phyloP scores from a whole-genome alignment of 306 rosid genomes.

The Casuarina equisetifolia region DNA sequence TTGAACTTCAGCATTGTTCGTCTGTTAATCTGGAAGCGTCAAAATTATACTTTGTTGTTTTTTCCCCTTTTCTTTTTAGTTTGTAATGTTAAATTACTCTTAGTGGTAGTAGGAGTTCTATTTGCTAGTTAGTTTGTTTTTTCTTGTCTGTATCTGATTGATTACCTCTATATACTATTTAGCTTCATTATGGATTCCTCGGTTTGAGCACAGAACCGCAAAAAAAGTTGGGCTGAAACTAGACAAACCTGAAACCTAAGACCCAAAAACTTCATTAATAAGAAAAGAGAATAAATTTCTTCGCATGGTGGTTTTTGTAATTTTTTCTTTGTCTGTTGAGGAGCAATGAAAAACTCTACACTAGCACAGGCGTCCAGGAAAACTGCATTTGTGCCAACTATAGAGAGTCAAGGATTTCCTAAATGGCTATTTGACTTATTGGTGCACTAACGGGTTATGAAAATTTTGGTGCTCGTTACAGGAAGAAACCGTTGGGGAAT shows the following conservation, averaged over 20 bases:
- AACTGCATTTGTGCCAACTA: not conserved
- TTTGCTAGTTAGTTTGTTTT: too few relatives aligned
- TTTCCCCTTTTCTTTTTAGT: not conserved
- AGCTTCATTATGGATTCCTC: not conserved
- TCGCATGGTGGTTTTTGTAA: not conserved
- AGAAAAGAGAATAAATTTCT: not conserved
- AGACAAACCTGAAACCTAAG: too few relatives aligned
- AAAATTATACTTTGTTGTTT: not conserved
- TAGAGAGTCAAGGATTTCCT: not conserved
- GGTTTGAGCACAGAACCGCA: not conserved
- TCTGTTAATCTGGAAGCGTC: not conserved
- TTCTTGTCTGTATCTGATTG: not conserved
- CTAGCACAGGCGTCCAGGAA: too few relatives aligned
- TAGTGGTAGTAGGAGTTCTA: not conserved
- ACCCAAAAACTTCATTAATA: too few relatives aligned
- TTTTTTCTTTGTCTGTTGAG: not conserved
- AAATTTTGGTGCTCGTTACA: conserved; percentile 29
- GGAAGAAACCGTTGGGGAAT: conserved; percentile 89
- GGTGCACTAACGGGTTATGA: not conserved
- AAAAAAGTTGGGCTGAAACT: too few relatives aligned
- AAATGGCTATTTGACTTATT: not conserved
- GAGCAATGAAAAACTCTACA: not conserved
- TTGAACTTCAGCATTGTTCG: not conserved
- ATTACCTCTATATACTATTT: too few relatives aligned
- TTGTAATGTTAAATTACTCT: not conserved